Percentiles rank a stretch among this genome's conserved stretches.
Evolutionary conservation across 805 yeast genomes (phyloP).

Genomic region (Torulaspora microellipsoides): DNA sequence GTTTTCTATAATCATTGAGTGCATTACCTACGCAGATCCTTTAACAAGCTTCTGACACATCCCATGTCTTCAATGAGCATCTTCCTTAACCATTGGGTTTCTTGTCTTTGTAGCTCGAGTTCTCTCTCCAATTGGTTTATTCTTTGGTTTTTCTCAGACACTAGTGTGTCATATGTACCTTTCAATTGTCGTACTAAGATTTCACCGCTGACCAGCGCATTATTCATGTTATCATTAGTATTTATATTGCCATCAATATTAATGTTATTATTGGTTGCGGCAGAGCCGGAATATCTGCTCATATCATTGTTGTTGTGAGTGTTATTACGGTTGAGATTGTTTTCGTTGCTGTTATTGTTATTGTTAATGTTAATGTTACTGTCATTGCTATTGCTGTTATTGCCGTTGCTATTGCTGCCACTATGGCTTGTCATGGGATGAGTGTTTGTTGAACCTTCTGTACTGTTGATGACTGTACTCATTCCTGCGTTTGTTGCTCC

Average conservation of each 20-base stretch:
- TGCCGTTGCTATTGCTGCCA: neutral
- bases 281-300: slow-evolving; percentile 4
- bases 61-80: slow-evolving; percentile 37
- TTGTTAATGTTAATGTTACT: neutral
- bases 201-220: slow-evolving; percentile 14
- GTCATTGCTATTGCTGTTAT: neutral
- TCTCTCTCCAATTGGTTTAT: slow-evolving; percentile 31
- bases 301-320: neutral
- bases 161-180: slow-evolving; percentile 24
- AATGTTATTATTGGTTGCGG: slow-evolving; percentile 4
- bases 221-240: slow-evolving; percentile 7
- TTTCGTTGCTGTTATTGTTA: neutral
- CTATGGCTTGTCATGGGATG: neutral
- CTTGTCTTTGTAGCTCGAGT: slow-evolving; percentile 32
- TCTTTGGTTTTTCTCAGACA: slow-evolving; percentile 31
- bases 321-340: neutral
- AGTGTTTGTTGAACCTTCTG: too few relatives aligned
- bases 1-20: too few relatives aligned
- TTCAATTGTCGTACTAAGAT: slow-evolving; percentile 20
- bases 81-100: slow-evolving; percentile 34
- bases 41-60: slow-evolving; percentile 30
- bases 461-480: neutral
- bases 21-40: slow-evolving; percentile 20
- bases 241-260: slow-evolving; percentile 1
- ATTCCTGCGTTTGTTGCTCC: neutral